Conservation (phyloP, 345 rosid species). For the Raphanus sativus region DNA sequence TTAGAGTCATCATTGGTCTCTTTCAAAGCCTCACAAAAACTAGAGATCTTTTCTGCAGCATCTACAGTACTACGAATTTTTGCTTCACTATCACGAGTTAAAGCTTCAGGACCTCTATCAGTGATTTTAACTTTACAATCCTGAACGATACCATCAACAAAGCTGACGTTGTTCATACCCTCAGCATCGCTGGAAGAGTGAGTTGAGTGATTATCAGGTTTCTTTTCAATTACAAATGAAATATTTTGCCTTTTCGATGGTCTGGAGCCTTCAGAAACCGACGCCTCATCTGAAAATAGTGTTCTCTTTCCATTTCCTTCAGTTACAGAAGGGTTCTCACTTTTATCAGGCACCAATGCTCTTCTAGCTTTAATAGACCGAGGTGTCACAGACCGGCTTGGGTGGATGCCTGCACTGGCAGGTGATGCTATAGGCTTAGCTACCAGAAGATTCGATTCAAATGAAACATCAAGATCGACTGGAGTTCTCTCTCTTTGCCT, state of each 20-base stretch:
- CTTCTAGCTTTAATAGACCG: slow-evolving; percentile 58
- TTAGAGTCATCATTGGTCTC: slow-evolving; percentile 24
- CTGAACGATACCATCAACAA: slow-evolving; percentile 17
- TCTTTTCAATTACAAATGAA: slow-evolving; percentile 32
- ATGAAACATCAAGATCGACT: slow-evolving; percentile 84
- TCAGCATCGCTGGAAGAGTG: slow-evolving; percentile 34
- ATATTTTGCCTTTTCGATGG: slow-evolving; percentile 37
- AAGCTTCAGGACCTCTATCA: slow-evolving; percentile 22
- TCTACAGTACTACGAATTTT: slow-evolving; percentile 29
- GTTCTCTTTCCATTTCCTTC: slow-evolving; percentile 36
- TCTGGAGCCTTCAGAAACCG: slow-evolving; percentile 40
- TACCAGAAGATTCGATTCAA: slow-evolving; percentile 74
- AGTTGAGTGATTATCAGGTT: slow-evolving; percentile 23
- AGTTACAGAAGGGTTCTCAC: slow-evolving; percentile 32
- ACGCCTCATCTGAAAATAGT: slow-evolving; percentile 31
- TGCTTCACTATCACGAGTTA: slow-evolving; percentile 19
- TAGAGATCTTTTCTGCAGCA: slow-evolving; percentile 37
- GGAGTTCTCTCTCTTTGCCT: slow-evolving; percentile 53
- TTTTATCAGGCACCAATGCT: slow-evolving; percentile 35
- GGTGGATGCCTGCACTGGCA: slow-evolving; percentile 35
- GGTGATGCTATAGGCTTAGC: slow-evolving; percentile 64
- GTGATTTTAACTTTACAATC: slow-evolving; percentile 9
- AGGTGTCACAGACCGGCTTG: slow-evolving; percentile 44
- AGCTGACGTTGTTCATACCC: background rate
- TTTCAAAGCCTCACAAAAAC: slow-evolving; percentile 34